Evolutionary conservation across 257 asterid genomes (phyloP).

Genomic region (Fraxinus pennsylvanica): DNA sequence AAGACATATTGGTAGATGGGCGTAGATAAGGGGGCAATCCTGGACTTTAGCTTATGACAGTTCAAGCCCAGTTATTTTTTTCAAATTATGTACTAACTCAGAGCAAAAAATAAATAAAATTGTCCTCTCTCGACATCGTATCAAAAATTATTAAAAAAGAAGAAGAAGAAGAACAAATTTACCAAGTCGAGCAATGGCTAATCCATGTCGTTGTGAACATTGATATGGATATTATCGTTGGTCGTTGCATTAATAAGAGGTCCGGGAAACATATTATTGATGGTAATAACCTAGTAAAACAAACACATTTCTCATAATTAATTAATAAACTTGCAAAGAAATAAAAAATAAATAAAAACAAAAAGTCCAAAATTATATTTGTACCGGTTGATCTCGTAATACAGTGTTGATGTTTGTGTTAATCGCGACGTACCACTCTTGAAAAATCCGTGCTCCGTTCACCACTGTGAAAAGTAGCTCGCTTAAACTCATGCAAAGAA

Average conservation of each 20-base stretch:
- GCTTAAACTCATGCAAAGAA: constrained; percentile 22
- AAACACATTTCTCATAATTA: neutral
- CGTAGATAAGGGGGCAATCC: no score
- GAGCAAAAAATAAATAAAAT: no score
- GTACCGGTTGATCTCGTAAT: constrained; percentile 55
- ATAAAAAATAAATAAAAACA: neutral
- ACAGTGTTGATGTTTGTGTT: constrained; percentile 39
- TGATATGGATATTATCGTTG: constrained; percentile 55
- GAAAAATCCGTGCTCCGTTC: constrained; percentile 40
- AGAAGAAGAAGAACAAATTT: constrained; percentile 3
- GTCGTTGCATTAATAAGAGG: constrained; percentile 70
- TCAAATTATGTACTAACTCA: no score
- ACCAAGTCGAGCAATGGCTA: constrained; percentile 82
- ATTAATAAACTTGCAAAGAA: neutral
- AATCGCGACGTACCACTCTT: constrained; percentile 56
- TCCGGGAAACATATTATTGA: constrained; percentile 76
- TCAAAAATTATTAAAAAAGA: no score
- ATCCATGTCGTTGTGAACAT: constrained; percentile 63
- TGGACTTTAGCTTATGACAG: no score
- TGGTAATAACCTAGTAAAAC: constrained; percentile 56
- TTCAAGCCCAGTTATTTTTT: no score
- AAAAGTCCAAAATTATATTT: neutral
- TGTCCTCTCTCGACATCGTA: no score
- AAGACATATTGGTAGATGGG: no score
- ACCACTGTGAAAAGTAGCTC: constrained; percentile 10